A percentile compares a stretch with the other conserved stretches of the same genome.
phyloP scores from a whole-genome alignment of 2,329 filamentous ascomycete genomes.

The Metarhizium guizhouense region DNA sequence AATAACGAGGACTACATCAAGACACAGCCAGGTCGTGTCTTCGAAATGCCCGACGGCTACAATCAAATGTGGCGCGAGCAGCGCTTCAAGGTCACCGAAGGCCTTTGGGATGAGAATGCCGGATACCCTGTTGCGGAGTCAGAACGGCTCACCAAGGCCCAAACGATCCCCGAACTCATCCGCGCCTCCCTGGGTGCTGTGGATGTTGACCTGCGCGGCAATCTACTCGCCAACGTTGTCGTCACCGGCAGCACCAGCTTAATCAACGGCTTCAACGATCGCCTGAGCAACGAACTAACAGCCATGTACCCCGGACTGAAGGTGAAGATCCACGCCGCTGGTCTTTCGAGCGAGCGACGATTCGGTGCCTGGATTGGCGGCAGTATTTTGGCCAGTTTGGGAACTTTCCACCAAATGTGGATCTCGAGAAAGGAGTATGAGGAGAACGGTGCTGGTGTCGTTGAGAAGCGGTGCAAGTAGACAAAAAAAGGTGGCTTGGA shows the following conservation, averaged over 20 bases:
- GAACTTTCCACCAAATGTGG: conserved; percentile 99
- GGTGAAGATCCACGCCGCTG: conserved; percentile 81
- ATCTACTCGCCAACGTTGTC: conserved; percentile 81
- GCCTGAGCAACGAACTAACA: conserved; percentile 76
- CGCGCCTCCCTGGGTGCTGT: conserved; percentile 67
- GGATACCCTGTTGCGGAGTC: conserved; percentile 45
- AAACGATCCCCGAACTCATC: conserved; percentile 79
- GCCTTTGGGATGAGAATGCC: conserved; percentile 80
- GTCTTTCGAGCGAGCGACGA: conserved; percentile 77
- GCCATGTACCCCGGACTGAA: conserved; percentile 75
- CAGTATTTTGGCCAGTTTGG: conserved; percentile 88
- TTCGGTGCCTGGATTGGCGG: conserved; percentile 96
- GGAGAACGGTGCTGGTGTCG: conserved; percentile 81
- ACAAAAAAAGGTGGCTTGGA: not conserved
- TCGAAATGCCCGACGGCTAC: conserved; percentile 94
- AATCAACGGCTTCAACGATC: conserved; percentile 85
- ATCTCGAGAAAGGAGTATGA: conserved; percentile 96
- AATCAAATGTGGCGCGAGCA: conserved; percentile 92
- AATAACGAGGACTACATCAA: conserved; percentile 72
- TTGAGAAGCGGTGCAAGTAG: conserved; percentile 71
- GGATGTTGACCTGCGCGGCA: conserved; percentile 79
- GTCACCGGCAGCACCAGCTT: conserved; percentile 84
- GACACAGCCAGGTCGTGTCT: conserved; percentile 70
- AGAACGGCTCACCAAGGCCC: conserved; percentile 52
- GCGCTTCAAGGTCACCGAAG: conserved; percentile 77